A percentile compares a stretch with the other conserved stretches of the same genome.
Conservation (phyloP, 2,329 filamentous ascomycete genomes). For the Sarocladiaceae sp. region DNA sequence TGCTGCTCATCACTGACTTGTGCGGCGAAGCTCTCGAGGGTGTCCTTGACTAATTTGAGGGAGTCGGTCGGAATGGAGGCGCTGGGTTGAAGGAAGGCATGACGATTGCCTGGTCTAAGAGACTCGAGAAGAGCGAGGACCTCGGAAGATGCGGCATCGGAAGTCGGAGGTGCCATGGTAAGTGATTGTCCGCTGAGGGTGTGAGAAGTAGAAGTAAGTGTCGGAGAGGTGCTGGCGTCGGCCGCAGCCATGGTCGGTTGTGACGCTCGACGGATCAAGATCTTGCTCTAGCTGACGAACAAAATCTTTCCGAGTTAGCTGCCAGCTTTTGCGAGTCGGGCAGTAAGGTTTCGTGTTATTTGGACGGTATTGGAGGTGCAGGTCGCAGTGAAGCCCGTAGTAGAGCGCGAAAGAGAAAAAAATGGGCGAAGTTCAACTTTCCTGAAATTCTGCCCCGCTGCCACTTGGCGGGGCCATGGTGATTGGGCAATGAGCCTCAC, state of each 20-base stretch:
- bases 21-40: constrained; percentile 72
- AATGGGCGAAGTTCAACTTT: not conserved
- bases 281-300: too few relatives aligned
- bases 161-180: constrained; percentile 34
- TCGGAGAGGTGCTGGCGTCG: constrained; percentile 44
- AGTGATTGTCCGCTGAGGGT: constrained; percentile 50
- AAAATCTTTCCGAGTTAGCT: too few relatives aligned
- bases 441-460: constrained; percentile 4
- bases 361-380: not conserved
- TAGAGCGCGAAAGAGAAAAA: not conserved
- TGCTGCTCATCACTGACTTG: constrained; percentile 71
- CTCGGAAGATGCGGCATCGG: constrained; percentile 21
- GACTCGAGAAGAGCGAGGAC: constrained; percentile 49
- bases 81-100: constrained; percentile 73
- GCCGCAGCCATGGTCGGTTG: constrained; percentile 26
- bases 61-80: constrained; percentile 63
- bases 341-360: too few relatives aligned
- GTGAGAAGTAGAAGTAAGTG: constrained; percentile 60
- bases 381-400: not conserved
- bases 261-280: not conserved
- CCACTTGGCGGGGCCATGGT: not conserved
- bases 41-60: constrained; percentile 72
- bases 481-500: constrained; percentile 3
- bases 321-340: too few relatives aligned
- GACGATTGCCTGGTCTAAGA: constrained; percentile 57